A percentile compares a stretch with the other conserved stretches of the same genome.
Conservation (phyloP, 2,329 filamentous ascomycete genomes). For the Didymella arachidicola region DNA sequence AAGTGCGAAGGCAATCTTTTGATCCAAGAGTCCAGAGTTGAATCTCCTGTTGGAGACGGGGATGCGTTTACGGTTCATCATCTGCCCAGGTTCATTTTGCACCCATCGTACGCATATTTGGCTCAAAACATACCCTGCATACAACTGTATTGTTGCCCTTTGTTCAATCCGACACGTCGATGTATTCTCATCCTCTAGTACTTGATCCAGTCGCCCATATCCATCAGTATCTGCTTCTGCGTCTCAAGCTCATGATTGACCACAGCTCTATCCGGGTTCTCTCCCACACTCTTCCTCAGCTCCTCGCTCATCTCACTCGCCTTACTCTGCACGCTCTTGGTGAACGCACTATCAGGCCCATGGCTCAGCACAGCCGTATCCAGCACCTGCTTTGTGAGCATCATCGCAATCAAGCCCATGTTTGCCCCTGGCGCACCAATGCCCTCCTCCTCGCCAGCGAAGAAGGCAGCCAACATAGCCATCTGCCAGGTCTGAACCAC, state of each 20-base stretch:
- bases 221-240: constrained; percentile 38
- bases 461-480: constrained; percentile 48
- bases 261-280: constrained; percentile 28
- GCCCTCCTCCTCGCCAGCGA: constrained; percentile 35
- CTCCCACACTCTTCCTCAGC: constrained; percentile 30
- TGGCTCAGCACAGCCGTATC: constrained; percentile 54
- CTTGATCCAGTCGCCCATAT: constrained; percentile 42
- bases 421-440: constrained; percentile 48
- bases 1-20: too few species aligned
- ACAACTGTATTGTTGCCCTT: background rate
- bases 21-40: background rate
- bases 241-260: constrained; percentile 37
- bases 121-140: background rate
- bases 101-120: background rate
- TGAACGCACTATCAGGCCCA: constrained; percentile 53
- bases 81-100: background rate
- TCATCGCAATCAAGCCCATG: constrained; percentile 53
- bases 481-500: constrained; percentile 58
- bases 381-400: constrained; percentile 53
- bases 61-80: background rate
- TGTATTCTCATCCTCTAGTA: background rate
- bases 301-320: constrained; percentile 45
- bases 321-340: constrained; percentile 50
- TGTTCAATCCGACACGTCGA: background rate
- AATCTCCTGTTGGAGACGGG: background rate